Evolutionary conservation across 140 eudicot species (phyloP).

Genomic region (Anethum foeniculum): DNA sequence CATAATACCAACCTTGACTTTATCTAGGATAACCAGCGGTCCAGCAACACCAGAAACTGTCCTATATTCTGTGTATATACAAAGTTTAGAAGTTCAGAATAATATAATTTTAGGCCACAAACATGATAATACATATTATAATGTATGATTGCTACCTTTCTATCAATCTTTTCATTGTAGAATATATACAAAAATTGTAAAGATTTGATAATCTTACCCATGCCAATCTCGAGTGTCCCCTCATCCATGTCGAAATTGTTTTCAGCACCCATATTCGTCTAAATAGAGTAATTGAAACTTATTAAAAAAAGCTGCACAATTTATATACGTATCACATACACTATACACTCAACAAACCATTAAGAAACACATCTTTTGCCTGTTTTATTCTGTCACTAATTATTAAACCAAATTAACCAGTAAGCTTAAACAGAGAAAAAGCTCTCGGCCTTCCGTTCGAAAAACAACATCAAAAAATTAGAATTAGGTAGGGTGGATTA

Average conservation of each 20-base stretch:
- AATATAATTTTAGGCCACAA: background rate
- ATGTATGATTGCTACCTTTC: background rate
- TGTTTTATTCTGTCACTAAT: background rate
- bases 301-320: background rate
- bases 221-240: slow-evolving; percentile 85
- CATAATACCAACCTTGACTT: slow-evolving; percentile 68
- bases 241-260: slow-evolving; percentile 62
- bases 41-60: slow-evolving; percentile 99
- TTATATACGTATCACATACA: background rate
- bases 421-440: background rate
- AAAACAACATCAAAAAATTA: no score
- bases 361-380: background rate
- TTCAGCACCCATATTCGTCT: slow-evolving; percentile 57
- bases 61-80: slow-evolving; percentile 61
- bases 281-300: slow-evolving; percentile 12
- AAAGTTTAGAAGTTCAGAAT: slow-evolving; percentile 9
- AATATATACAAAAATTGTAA: background rate
- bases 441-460: no score
- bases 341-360: background rate
- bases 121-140: background rate
- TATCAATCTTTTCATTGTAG: background rate
- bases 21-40: slow-evolving; percentile 92
- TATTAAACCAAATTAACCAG: background rate
- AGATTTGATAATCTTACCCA: slow-evolving; percentile 52
- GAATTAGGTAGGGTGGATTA: background rate